Evolutionary conservation across 2,329 filamentous ascomycete species (phyloP).

Genomic region (Penicillium sp.): DNA sequence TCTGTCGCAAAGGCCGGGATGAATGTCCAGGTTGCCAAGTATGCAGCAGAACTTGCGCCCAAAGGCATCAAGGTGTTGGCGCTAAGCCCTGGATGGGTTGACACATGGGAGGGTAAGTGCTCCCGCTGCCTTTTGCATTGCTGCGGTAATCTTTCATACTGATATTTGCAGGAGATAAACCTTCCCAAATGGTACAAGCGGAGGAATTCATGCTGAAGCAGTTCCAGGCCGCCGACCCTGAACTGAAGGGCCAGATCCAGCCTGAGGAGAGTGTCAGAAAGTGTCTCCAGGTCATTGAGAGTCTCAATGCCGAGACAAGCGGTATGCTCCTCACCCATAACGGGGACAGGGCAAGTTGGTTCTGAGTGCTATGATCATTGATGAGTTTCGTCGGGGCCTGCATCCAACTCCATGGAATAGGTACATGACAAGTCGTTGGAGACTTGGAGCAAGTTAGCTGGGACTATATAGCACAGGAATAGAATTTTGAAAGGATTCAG

Average conservation of each 20-base stretch:
- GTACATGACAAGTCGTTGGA: too few species aligned
- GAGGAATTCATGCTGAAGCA: neutral
- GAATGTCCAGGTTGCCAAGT: constrained; percentile 48
- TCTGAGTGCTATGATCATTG: neutral
- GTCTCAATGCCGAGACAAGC: neutral
- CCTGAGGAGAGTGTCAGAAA: neutral
- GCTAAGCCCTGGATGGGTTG: constrained; percentile 36
- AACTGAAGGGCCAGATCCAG: neutral
- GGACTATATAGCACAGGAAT: too few species aligned
- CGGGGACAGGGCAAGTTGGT: neutral
- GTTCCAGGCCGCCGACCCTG: neutral
- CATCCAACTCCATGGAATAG: too few species aligned
- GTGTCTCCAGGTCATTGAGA: neutral
- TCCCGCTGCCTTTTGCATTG: neutral
- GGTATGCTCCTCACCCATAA: neutral
- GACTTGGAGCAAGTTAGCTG: too few species aligned
- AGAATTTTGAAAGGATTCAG: too few species aligned
- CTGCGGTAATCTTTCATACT: neutral
- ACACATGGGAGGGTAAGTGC: constrained; percentile 1
- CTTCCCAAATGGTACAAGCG: neutral
- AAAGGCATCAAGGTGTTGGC: constrained; percentile 38
- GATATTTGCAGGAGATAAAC: neutral
- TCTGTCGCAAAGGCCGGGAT: constrained; percentile 44
- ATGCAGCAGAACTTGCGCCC: constrained; percentile 36
- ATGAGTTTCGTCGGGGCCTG: too few species aligned